Base-by-base conservation (phyloP, 345 rosid species). In the Schrenkiella parvula region DNA sequence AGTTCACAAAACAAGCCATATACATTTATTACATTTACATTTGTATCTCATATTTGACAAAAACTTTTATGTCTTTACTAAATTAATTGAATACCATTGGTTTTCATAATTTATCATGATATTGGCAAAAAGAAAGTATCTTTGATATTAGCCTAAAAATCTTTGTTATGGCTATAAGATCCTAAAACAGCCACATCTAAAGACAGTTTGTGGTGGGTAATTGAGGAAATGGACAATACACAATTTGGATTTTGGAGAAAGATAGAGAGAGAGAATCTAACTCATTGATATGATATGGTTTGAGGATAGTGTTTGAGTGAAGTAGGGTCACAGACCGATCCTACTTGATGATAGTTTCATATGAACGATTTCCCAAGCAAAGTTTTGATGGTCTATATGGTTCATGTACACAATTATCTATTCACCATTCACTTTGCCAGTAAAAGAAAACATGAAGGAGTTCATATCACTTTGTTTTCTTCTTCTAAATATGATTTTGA, bases 251-350 rank as follows among this genome's bases (percentile, higher is more conserved):
- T 26, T 15, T 17, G 62, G 11, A 74, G 77, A 69, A 47, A 65
- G 46, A 39, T 5, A 41, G 41, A 72, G 54, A 52, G 57, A 34
- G 58, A 46, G 55, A 66, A 67, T 67, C 68, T 67, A 74, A 56
- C 41, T 56, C 68, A 28, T 29, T 41, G 39, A 50, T 50, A 51
- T 74, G 78, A 66, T 67, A 67, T 51, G 73, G 63, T 67, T 67
- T 67, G 73, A 32, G 68, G 69, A 66, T 66, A 67, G 78, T 66
- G 61, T 74, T 65, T 54, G 67, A 66, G 66, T 66, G 61, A 57
- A 74, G 78, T 74, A 66, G 67, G 78, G 73, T 41, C 78, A 58
- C 39, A 74, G 46, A 48, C 62, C 18, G 14, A 64, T 56, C 57
- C 48, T 72, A 32, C 31, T 63, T 53, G 50, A 44, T 70, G 17